Evolutionary conservation across 129 eudicot genomes (phyloP), one percentile per base, ranked within the genome.

Genomic region (Tanacetum coccineum): DNA sequence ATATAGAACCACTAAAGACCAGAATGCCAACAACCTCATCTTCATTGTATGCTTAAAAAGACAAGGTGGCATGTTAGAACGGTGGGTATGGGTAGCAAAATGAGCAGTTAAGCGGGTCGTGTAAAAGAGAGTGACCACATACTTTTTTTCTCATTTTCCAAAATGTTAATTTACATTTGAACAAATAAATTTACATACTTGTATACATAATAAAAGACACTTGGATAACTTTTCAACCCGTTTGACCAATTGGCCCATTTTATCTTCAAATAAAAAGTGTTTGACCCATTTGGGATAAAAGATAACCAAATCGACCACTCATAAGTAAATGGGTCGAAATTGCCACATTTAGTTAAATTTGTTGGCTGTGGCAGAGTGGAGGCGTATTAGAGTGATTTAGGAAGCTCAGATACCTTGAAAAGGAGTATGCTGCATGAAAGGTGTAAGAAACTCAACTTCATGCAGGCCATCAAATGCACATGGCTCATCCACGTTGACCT

Each of bases 371-470:
- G 42, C 40, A 36, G 40, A 36, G 40, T 9, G 6, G 40, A 36
- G 9, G 40, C 59, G 44, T 19, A 58, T 49, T 18, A 36, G 55
- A 68, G 67, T 17, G 60, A 60, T 19, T 15, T 19, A 48, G 59
- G 26, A 69, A 71, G 68, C 44, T 36, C 6, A 20, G 73, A 74
- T 64, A 89, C 96, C 96, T 86, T 68, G 90, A 56, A 83, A 28
- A 68, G 70, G 72, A 45, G 72, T 75, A 72, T 83, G 84, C 12
- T 83, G 82, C 87, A 81, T 71, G 66, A 85, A 77, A 45, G 96
- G 96, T 58, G 79, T 51, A 49, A 89, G 94, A 78, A 89, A 83
- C 75, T 89, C 93, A 74, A 89, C 94, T 78, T 85, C 87, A 71
- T 83, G 90, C 68, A 79, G 62, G 58, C 80, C 79, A 81, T 77